Conservation (phyloP, 2,329 filamentous ascomycete genomes). For the Cytospora schulzeri region DNA sequence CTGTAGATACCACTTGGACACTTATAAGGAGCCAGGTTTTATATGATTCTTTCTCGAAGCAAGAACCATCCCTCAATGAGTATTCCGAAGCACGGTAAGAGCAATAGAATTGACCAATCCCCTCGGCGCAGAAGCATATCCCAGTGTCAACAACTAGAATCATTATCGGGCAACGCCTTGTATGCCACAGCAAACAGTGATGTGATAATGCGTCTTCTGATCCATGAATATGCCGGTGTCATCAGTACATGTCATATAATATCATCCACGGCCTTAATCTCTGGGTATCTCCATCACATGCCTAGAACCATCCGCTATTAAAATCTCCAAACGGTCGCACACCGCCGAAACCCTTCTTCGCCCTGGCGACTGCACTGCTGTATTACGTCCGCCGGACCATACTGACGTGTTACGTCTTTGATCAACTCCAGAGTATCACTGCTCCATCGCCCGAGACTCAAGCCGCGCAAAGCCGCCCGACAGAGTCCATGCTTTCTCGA, state of each 20-base stretch:
- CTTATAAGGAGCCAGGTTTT: no score
- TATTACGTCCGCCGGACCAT: not conserved
- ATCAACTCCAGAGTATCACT: not conserved
- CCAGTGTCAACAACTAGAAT: not conserved
- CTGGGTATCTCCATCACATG: not conserved
- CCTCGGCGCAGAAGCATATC: not conserved
- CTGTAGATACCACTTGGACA: no score
- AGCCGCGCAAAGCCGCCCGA: not conserved
- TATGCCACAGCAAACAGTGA: not conserved
- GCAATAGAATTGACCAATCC: no score
- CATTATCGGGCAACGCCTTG: slow-evolving; percentile 6
- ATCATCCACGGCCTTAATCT: not conserved
- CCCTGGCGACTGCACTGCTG: not conserved
- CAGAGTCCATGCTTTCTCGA: not conserved
- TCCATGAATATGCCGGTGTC: not conserved
- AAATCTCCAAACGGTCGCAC: not conserved
- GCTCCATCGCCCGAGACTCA: not conserved
- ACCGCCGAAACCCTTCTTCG: not conserved
- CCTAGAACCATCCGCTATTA: not conserved
- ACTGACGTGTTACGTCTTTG: not conserved
- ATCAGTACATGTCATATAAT: not conserved
- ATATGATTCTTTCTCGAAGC: no score
- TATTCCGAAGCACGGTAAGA: no score
- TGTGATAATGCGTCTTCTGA: not conserved
- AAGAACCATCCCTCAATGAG: no score